Conservation (phyloP, 164 flowering plant species). For the Magnolia sinica region DNA sequence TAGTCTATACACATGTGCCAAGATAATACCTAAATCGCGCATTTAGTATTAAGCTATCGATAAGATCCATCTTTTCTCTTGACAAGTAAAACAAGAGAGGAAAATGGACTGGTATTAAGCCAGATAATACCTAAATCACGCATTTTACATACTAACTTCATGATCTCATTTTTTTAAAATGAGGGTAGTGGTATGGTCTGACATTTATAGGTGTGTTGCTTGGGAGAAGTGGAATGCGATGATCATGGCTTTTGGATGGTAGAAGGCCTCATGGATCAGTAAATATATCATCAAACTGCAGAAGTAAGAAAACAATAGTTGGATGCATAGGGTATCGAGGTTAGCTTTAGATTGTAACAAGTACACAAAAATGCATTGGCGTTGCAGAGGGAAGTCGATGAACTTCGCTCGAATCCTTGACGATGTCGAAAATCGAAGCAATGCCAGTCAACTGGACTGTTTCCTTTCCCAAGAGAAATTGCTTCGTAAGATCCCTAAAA, state of each 20-base stretch:
- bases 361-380: background rate
- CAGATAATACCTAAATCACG: background rate
- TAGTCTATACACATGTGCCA: background rate
- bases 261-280: background rate
- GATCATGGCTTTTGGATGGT: background rate
- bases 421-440: no score
- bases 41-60: background rate
- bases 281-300: background rate
- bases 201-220: background rate
- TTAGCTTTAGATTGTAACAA: background rate
- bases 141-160: background rate
- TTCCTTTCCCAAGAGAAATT: no score
- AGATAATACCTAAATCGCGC: background rate
- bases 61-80: no score
- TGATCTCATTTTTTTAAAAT: background rate
- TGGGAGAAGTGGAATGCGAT: background rate
- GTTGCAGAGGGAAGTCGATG: no score
- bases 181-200: slow-evolving; percentile 2
- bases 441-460: no score
- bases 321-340: background rate
- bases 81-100: no score
- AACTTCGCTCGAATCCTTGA: no score
- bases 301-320: background rate
- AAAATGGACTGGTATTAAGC: no score
- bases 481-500: no score